Base-by-base conservation (phyloP, 768 basidiomycete genomes). In the Sporobolomyces roseus region DNA sequence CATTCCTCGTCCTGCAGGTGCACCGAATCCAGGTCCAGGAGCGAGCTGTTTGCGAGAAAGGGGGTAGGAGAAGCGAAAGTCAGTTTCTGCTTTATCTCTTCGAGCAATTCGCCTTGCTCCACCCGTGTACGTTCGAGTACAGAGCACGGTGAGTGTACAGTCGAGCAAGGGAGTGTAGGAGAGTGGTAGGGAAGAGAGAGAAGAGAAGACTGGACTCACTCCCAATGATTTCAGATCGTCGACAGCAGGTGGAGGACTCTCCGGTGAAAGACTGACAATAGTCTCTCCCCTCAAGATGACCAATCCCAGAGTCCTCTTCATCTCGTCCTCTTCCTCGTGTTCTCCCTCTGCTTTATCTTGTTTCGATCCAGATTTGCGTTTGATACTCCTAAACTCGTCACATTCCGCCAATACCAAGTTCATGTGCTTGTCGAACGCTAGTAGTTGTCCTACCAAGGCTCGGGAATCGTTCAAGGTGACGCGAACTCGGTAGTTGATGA, bases 401-500 rank as follows among this genome's bases (percentile, higher is more conserved):
- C 93, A 97, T 75, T 98, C 96, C 21, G 94, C 93, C 62, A 99
- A 82, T 51, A 99, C 96, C 75, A 99, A 83, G 81, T 99, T 99
- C 96, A 98, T 99, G 81, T 99, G 96, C 77, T 90, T 88, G 82
- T 99, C 96, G 79, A 97, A 99, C 60, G 96, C 96, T 79, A 99
- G 88, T 91, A 98, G 96, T 82, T 98, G 96, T 48, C 96, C 96
- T 52, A 90, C 91, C 75, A 98, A 82, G 64, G 89, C 85, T 79
- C 96, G 90, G 68, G 93, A 93, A 80, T 99, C 96, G 87, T 88
- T 96, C 80, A 98, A 87, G 66, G 93, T 96, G 66, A 98, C 87
- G 81, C 90, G 93, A 74, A 99, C 85, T 80, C 94, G 84, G 90
- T 94, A 97, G 81, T 98, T 93, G 83, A 99, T 86, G 82, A 98